phyloP scores from a whole-genome alignment of 345 rosid genomes.

The Euphorbia pulcherrima region DNA sequence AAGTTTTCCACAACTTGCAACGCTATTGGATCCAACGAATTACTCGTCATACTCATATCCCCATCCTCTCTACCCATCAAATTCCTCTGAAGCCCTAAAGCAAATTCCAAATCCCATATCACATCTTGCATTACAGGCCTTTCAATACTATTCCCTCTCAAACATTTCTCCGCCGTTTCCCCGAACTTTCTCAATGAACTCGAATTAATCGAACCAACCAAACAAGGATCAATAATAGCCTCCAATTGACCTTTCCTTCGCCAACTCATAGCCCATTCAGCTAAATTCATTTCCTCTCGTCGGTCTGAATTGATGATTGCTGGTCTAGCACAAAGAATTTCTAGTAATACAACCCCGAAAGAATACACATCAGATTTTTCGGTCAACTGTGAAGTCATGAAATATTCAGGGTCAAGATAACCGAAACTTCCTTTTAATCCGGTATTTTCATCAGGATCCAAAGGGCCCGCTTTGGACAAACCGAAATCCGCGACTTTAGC shows the following conservation, averaged over 20 bases:
- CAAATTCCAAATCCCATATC: constrained; percentile 50
- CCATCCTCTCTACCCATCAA: constrained; percentile 15
- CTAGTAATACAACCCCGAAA: constrained; percentile 53
- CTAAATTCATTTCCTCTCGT: constrained; percentile 41
- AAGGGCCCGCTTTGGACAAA: constrained; percentile 38
- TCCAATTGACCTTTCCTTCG: constrained; percentile 35
- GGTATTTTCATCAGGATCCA: constrained; percentile 35
- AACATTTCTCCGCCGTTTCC: constrained; percentile 53
- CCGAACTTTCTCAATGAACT: constrained; percentile 43
- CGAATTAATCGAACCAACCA: constrained; percentile 30
- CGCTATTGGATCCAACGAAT: constrained; percentile 15
- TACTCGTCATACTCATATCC: constrained; percentile 22
- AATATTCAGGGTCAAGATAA: constrained; percentile 54
- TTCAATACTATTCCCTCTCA: constrained; percentile 38
- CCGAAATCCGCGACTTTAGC: constrained; percentile 68
- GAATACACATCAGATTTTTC: constrained; percentile 64
- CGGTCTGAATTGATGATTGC: constrained; percentile 30
- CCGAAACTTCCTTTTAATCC: constrained; percentile 51
- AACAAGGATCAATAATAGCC: constrained; percentile 36
- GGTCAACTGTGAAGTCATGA: constrained; percentile 39
- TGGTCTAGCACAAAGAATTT: constrained; percentile 50
- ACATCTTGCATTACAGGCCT: constrained; percentile 61
- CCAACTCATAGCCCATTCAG: constrained; percentile 44
- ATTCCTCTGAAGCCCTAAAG: constrained; percentile 39
- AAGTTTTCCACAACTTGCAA: constrained; percentile 18